phyloP scores from a whole-genome alignment of 257 asterid genomes.

The Petunia secreta region DNA sequence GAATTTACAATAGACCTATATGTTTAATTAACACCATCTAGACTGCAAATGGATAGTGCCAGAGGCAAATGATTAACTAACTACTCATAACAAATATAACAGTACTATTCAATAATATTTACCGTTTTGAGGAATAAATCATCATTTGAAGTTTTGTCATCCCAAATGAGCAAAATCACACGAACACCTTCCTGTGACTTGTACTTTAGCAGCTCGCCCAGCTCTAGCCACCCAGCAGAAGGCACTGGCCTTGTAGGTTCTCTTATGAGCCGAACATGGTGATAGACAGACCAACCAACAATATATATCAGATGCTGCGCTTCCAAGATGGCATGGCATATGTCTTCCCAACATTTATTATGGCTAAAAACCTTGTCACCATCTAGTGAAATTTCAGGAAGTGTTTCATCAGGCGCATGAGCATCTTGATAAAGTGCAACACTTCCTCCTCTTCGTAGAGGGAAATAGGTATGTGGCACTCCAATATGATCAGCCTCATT shows the following conservation, averaged over 20 bases:
- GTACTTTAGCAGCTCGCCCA: constrained; percentile 84
- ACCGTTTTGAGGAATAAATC: constrained; percentile 78
- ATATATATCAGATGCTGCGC: constrained; percentile 73
- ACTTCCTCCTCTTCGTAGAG: constrained; percentile 72
- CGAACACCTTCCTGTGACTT: constrained; percentile 96
- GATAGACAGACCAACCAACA: constrained; percentile 77
- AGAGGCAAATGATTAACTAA: background rate
- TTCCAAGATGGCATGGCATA: constrained; percentile 71
- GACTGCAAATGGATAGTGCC: background rate
- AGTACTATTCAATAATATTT: constrained; percentile 10
- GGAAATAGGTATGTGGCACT: constrained; percentile 71
- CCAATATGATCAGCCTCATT: constrained; percentile 37
- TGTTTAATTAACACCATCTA: background rate
- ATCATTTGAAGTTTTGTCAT: constrained; percentile 90
- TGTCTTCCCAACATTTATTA: constrained; percentile 79
- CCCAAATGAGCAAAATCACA: constrained; percentile 94
- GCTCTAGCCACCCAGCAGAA: constrained; percentile 64
- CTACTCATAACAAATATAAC: background rate
- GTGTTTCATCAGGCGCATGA: constrained; percentile 66
- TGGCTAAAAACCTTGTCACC: constrained; percentile 45
- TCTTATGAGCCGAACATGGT: constrained; percentile 65
- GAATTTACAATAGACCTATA: background rate
- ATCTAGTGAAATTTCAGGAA: constrained; percentile 65
- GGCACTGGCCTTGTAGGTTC: constrained; percentile 79
- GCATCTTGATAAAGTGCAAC: constrained; percentile 80